Conservation (phyloP, 305 asterid species). For the Vinca major region DNA sequence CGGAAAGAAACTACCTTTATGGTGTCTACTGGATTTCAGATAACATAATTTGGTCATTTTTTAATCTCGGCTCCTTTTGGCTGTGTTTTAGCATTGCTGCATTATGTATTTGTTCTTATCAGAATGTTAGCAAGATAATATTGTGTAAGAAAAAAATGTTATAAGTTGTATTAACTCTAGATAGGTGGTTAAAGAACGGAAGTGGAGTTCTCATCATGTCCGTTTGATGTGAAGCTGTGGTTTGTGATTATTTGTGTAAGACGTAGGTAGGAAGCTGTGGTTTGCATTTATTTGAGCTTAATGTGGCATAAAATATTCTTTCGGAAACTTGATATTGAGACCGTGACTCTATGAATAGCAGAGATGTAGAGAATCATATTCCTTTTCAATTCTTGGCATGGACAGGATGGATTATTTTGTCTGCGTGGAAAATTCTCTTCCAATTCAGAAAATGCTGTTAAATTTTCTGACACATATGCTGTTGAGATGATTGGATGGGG, state of each 20-base stretch:
- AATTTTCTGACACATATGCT: conserved; percentile 60
- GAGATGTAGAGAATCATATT: not conserved
- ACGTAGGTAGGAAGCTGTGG: not conserved
- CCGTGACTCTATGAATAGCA: not conserved
- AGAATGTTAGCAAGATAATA: not conserved
- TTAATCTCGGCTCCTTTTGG: not conserved
- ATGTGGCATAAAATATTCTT: not conserved
- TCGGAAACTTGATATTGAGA: not conserved
- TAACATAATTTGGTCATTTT: no score
- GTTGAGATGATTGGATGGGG: conserved; percentile 60
- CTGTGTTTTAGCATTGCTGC: not conserved
- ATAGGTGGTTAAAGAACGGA: not conserved
- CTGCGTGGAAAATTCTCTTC: conserved; percentile 36
- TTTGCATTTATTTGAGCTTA: not conserved
- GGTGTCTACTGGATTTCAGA: not conserved
- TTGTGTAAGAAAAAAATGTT: not conserved
- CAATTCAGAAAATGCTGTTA: conserved; percentile 32
- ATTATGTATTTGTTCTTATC: not conserved
- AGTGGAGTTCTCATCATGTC: not conserved
- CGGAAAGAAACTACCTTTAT: not conserved
- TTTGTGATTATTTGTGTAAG: not conserved
- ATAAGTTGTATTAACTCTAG: not conserved
- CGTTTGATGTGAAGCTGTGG: not conserved
- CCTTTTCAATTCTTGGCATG: conserved; percentile 26
- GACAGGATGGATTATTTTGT: conserved; percentile 51